These are phyloP conservation scores for Cryptosporidium meleagridis DNA, from an alignment of 169 alveolate species.

Conservation along the genomic window DNA sequence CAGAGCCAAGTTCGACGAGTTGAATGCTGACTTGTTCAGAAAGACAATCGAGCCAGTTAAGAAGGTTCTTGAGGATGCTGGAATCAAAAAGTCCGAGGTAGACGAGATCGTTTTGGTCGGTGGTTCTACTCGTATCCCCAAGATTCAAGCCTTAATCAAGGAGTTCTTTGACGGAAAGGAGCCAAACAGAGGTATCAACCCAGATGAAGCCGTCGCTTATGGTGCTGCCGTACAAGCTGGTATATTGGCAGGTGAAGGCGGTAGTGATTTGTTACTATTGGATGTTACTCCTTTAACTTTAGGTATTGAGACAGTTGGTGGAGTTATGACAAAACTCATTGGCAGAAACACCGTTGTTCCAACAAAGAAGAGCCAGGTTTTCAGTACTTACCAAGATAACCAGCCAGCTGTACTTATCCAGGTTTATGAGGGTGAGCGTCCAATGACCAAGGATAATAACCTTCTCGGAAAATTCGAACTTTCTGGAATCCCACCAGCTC, in stretches of 20 bases:
- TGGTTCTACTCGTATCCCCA: constrained; percentile 95
- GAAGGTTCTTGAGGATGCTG: constrained; percentile 90
- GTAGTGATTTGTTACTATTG: constrained; percentile 90
- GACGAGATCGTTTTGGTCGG: constrained; percentile 97
- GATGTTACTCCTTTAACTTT: constrained; percentile 96
- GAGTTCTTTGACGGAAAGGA: constrained; percentile 94
- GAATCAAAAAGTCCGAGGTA: constrained; percentile 89
- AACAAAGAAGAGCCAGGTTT: constrained; percentile 93
- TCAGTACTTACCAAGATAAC: constrained; percentile 95
- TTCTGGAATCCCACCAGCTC: constrained; percentile 95
- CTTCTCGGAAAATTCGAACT: constrained; percentile 95
- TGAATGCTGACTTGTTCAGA: constrained; percentile 89
- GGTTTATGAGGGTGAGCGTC: constrained; percentile 96
- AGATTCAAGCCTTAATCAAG: constrained; percentile 91
- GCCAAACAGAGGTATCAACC: constrained; percentile 92
- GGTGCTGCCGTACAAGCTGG: constrained; percentile 98
- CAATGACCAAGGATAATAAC: constrained; percentile 97
- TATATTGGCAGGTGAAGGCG: constrained; percentile 90
- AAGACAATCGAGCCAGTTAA: constrained; percentile 90
- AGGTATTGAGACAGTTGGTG: constrained; percentile 97
- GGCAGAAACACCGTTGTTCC: constrained; percentile 95
- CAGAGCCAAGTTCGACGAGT: constrained; percentile 94
- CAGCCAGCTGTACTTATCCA: constrained; percentile 94
- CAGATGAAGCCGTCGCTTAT: constrained; percentile 96
- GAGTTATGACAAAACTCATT: constrained; percentile 95